Evolutionary conservation across 139 green algal species (phyloP).

Genomic region (Tetradesmus lagerheimii): DNA sequence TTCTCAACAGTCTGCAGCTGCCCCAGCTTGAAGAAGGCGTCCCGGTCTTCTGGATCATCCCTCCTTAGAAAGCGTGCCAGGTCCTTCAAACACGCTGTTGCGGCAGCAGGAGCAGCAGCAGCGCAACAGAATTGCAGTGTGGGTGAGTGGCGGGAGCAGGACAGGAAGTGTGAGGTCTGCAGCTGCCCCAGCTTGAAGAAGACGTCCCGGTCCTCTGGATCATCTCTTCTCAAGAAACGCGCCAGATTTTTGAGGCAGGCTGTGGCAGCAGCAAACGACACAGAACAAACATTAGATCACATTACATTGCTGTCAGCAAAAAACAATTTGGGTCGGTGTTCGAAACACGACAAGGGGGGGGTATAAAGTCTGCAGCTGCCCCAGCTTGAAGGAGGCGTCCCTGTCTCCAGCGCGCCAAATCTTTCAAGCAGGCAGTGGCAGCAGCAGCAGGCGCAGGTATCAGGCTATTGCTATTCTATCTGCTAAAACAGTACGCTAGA

Average conservation of each 20-base stretch:
- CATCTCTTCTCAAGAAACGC: constrained; percentile 90
- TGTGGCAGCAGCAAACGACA: constrained; percentile 41
- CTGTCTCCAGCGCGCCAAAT: no score
- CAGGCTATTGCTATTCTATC: no score
- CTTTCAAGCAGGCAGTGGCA: neutral
- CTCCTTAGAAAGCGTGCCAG: constrained; percentile 91
- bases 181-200: constrained; percentile 84
- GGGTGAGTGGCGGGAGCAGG: neutral
- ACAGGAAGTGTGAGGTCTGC: constrained; percentile 30
- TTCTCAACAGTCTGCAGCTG: constrained; percentile 66
- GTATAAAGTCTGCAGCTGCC: no score
- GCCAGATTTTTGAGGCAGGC: constrained; percentile 91
- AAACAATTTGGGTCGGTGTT: no score
- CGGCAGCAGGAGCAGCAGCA: constrained; percentile 15
- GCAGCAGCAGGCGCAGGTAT: no score
- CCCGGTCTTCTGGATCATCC: constrained; percentile 81
- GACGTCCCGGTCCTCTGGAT: constrained; percentile 73
- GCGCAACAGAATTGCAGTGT: neutral
- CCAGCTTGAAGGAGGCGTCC: no score
- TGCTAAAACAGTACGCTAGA: no score
- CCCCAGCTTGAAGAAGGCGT: constrained; percentile 86
- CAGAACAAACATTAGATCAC: no score
- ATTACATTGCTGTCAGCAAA: no score
- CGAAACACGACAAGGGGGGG: no score
- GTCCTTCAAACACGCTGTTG: constrained; percentile 90